Conservation (phyloP, 345 rosid species). For the Geranium brycei region DNA sequence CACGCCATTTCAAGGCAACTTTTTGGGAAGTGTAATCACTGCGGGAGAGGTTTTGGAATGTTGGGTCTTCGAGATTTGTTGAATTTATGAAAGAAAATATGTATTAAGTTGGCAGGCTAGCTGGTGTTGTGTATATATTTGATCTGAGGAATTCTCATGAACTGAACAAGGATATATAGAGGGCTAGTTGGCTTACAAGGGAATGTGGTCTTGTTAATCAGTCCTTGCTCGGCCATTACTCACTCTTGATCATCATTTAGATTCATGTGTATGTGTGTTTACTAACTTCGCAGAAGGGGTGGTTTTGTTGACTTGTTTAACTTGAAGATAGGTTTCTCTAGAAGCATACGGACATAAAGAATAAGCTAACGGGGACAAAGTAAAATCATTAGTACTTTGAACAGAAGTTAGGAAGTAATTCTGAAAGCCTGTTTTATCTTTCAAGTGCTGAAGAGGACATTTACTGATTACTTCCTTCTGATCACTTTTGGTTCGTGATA, state of each 20-base stretch:
- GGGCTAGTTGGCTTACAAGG: not conserved
- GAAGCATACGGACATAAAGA: not conserved
- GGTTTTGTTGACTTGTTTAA: constrained; percentile 1
- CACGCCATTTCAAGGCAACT: constrained; percentile 3
- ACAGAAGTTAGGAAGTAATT: constrained; percentile 2
- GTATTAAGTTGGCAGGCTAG: not conserved
- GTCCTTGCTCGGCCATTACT: no score
- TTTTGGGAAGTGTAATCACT: constrained; percentile 10
- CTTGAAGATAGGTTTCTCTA: constrained; percentile 3
- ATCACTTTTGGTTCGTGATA: not conserved
- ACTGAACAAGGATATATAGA: not conserved
- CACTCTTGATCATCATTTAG: no score
- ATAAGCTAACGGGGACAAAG: no score
- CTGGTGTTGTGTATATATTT: not conserved
- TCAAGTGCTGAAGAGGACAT: not conserved
- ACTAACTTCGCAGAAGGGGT: not conserved
- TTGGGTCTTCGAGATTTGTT: constrained; percentile 9
- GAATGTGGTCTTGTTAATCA: no score
- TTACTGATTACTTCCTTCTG: not conserved
- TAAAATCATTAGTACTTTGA: no score
- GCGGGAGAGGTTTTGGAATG: constrained; percentile 3
- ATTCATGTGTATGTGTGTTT: no score
- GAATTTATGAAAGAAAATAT: not conserved
- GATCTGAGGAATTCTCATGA: not conserved
- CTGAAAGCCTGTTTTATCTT: not conserved